Base-by-base conservation (phyloP, 176 grass and related monocot genomes). In the Urochloa ruziziensis region DNA sequence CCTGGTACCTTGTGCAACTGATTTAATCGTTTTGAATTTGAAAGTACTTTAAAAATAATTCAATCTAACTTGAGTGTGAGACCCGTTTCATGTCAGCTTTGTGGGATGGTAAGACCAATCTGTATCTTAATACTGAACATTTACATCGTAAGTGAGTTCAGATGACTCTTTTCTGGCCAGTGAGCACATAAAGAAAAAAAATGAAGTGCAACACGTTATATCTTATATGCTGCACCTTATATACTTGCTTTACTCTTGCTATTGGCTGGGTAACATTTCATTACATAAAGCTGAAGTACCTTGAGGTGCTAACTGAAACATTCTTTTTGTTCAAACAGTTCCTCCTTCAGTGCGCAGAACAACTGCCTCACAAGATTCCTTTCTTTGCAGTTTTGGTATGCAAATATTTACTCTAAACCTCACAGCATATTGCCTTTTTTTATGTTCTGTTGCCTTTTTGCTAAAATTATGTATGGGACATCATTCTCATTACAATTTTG, bases 371-470 rank as follows among this genome's bases (percentile, higher is more conserved):
- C 87, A 98, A 98, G 87, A 88, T 92, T 83, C 96, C 96, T 56
- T 92, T 98, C 62, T 96, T 94, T 85, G 93, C 87, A 77, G 96
- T 98, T 74, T 83, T 98, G 96, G 96, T 98, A 95, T 42, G 92
- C 51, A 42, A 54, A 35, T 59, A 35, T 56, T 90, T 81, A 68
- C 65, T 69, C 62, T 60, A 58, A 79, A 72, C 32, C 24, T 36
- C 34, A 32, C 74, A n/a, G 5, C 42, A 35, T 64, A 79, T 59
- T 67, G 34, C 24, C 46, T 54, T 64, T 56, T 73, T 69, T 29
- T 68, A 32, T 74, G 17, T 21, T 25, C 4, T 73, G 44, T 24
- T 82, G 18, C 57, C 56, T 27, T 78, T 83, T 73, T 61, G 37
- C 69, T 80, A 76, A 75, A 80, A 62, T 74, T 69, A 72, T 79